Percentiles rank a stretch among this genome's conserved stretches.
phyloP scores from a whole-genome alignment of 495 filamentous ascomycete species.

The Trichoderma erinaceum region DNA sequence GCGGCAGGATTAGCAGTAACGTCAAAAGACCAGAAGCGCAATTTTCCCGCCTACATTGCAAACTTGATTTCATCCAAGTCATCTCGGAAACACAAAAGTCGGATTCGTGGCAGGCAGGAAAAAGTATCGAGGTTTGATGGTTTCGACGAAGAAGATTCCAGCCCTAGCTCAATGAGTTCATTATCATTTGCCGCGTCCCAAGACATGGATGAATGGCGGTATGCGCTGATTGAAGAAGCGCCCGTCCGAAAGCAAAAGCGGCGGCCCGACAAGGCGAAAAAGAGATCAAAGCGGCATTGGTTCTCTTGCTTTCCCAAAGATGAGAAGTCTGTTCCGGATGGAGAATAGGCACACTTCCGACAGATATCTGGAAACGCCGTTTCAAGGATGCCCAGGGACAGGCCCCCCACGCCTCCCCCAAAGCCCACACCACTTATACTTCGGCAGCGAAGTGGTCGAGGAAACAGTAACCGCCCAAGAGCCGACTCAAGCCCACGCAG shows the following conservation, averaged over 20 bases:
- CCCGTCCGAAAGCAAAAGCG: not conserved
- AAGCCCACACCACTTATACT: not conserved
- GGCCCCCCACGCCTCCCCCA: not conserved
- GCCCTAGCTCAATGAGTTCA: conserved; percentile 10
- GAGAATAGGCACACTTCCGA: conserved; percentile 2
- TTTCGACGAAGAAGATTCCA: not conserved
- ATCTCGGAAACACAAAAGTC: not conserved
- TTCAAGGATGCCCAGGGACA: not conserved
- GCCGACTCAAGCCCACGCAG: not conserved
- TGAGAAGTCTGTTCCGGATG: not conserved
- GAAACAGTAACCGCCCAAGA: not conserved
- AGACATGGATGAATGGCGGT: conserved; percentile 10
- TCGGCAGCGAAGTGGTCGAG: not conserved
- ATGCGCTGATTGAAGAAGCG: not conserved
- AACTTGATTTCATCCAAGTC: conserved; percentile 8
- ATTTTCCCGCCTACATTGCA: conserved; percentile 1
- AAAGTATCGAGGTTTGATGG: conserved; percentile 16
- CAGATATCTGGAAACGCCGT: not conserved
- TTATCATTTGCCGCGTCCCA: not conserved
- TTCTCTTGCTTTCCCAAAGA: not conserved
- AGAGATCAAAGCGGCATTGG: not conserved
- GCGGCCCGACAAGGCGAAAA: not conserved
- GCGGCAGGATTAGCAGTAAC: conserved; percentile 45
- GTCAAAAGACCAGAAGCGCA: conserved; percentile 35
- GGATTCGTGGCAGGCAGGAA: not conserved